Conservation (phyloP, 345 rosid species). For the Diplotaxis tenuifolia region DNA sequence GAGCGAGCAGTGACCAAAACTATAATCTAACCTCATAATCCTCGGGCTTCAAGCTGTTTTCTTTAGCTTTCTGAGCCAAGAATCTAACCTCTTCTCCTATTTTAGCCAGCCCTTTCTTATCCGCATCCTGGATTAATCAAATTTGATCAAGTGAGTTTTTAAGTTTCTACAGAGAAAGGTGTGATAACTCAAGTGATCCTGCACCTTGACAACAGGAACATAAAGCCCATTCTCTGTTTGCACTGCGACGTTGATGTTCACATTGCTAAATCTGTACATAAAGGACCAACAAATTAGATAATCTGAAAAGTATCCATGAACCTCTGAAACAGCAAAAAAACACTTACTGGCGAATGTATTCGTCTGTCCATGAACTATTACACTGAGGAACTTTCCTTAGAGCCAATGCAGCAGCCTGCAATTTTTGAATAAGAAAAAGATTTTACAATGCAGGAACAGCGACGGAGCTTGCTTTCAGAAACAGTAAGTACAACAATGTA, state of each 20-base stretch:
- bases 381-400: constrained; percentile 91
- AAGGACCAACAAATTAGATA: background rate
- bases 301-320: background rate
- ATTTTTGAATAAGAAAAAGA: constrained; percentile 15
- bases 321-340: background rate
- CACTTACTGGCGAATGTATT: constrained; percentile 90
- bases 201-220: constrained; percentile 90
- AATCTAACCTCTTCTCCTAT: constrained; percentile 76
- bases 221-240: constrained; percentile 96
- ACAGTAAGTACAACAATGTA: constrained; percentile 34
- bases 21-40: constrained; percentile 73
- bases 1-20: background rate
- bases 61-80: constrained; percentile 89
- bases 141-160: background rate
- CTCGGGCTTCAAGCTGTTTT: constrained; percentile 86
- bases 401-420: constrained; percentile 97
- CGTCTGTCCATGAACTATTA: constrained; percentile 97
- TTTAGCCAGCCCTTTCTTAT: constrained; percentile 84
- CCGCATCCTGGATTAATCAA: constrained; percentile 68
- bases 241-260: constrained; percentile 88
- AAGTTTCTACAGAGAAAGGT: constrained; percentile 5
- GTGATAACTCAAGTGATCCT: background rate
- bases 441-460: background rate
- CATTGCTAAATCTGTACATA: constrained; percentile 64
- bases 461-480: background rate